Percentiles rank a stretch among this genome's conserved stretches.
Evolutionary conservation across 164 flowering plant genomes (phyloP).

Genomic region (Houttuynia cordata): DNA sequence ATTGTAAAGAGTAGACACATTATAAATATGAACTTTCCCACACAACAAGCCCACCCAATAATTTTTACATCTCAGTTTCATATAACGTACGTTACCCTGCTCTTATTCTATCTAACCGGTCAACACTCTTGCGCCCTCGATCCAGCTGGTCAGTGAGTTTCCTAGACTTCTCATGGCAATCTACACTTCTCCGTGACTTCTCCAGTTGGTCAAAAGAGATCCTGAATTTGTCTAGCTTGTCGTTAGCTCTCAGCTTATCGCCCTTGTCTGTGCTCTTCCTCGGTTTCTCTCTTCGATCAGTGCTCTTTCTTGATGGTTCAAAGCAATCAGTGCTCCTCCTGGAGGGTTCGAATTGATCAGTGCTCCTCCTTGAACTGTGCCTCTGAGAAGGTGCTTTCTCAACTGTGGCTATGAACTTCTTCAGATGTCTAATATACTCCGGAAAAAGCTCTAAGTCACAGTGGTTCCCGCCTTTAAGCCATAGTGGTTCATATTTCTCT

Average conservation of each 20-base stretch:
- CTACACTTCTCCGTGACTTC: constrained; percentile 68
- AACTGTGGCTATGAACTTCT: constrained; percentile 57
- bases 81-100: constrained; percentile 19
- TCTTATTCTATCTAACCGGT: constrained; percentile 62
- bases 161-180: constrained; percentile 50
- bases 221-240: constrained; percentile 37
- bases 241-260: constrained; percentile 33
- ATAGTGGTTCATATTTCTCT: constrained; percentile 78
- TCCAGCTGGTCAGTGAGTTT: constrained; percentile 54
- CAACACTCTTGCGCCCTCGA: constrained; percentile 64
- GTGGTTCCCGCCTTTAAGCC: constrained; percentile 86
- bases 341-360: constrained; percentile 29
- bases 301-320: constrained; percentile 42
- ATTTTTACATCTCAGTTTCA: constrained; percentile 13
- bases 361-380: constrained; percentile 38
- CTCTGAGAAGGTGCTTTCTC: constrained; percentile 52
- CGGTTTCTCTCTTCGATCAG: constrained; percentile 24
- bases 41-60: constrained; percentile 2
- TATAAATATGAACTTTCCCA: neutral
- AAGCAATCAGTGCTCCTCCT: constrained; percentile 38
- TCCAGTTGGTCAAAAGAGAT: constrained; percentile 51
- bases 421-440: constrained; percentile 65
- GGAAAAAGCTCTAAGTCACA: constrained; percentile 73
- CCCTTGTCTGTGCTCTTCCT: constrained; percentile 36
- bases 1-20: neutral